phyloP scores from a whole-genome alignment of 768 basidiomycete genomes.

The Mycena amicta region DNA sequence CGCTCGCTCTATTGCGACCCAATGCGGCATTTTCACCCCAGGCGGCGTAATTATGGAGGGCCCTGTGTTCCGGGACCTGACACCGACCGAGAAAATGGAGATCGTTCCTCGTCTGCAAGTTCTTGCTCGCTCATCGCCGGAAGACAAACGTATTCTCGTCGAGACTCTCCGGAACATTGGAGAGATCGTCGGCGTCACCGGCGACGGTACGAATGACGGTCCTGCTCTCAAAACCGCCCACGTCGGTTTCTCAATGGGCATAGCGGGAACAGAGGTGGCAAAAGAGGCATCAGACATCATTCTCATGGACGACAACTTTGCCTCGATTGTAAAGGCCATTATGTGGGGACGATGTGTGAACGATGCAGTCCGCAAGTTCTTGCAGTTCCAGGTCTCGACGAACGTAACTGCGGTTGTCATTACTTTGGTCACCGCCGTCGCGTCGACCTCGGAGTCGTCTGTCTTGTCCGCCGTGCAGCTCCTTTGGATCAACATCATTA shows the following conservation, averaged over 20 bases:
- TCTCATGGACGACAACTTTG: slow-evolving; percentile 96
- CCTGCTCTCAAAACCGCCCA: slow-evolving; percentile 94
- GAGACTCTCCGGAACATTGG: slow-evolving; percentile 84
- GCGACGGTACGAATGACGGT: slow-evolving; percentile 98
- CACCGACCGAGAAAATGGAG: slow-evolving; percentile 68
- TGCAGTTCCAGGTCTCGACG: slow-evolving; percentile 93
- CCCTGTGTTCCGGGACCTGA: slow-evolving; percentile 84
- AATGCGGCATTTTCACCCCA: slow-evolving; percentile 92
- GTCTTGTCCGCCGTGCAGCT: slow-evolving; percentile 96
- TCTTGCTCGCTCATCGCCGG: slow-evolving; percentile 94
- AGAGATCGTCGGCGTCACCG: slow-evolving; percentile 93
- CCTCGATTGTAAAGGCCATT: slow-evolving; percentile 95
- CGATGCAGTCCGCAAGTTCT: slow-evolving; percentile 95
- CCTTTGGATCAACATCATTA: slow-evolving; percentile 98
- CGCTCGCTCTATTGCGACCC: slow-evolving; percentile 92
- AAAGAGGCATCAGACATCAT: slow-evolving; percentile 99
- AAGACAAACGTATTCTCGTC: slow-evolving; percentile 95
- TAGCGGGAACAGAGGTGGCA: slow-evolving; percentile 96
- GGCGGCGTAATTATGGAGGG: slow-evolving; percentile 99
- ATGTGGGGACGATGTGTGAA: slow-evolving; percentile 99
- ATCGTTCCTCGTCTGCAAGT: slow-evolving; percentile 93
- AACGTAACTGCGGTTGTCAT: slow-evolving; percentile 96
- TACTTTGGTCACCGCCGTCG: slow-evolving; percentile 88
- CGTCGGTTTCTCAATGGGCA: slow-evolving; percentile 97
- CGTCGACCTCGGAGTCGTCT: slow-evolving; percentile 72